These are phyloP conservation scores for Zymoseptoria ardabiliae DNA, from an alignment of 2,329 filamentous ascomycete genomes.

Conservation along the genomic window DNA sequence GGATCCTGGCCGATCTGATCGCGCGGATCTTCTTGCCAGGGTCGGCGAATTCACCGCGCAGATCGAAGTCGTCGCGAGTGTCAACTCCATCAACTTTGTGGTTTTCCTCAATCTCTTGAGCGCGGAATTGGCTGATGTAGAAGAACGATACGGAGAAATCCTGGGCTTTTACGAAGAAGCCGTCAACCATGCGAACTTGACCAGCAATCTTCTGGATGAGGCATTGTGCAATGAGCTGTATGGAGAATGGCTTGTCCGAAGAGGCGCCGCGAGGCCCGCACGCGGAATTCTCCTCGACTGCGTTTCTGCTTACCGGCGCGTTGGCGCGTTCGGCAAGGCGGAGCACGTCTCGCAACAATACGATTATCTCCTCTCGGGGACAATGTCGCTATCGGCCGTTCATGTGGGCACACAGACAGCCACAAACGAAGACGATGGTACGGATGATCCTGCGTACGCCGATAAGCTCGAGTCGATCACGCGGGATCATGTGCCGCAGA, in stretches of 20 bases:
- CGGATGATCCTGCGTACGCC: constrained; percentile 30
- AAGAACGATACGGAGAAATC: constrained; percentile 41
- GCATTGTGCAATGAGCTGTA: constrained; percentile 67
- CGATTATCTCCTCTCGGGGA: constrained; percentile 57
- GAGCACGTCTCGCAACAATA: constrained; percentile 62
- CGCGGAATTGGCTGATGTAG: constrained; percentile 57
- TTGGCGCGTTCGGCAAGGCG: constrained; percentile 63
- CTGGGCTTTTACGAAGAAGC: constrained; percentile 62
- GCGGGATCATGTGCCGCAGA: constrained; percentile 32
- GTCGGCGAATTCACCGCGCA: constrained; percentile 51
- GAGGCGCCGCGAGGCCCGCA: constrained; percentile 59
- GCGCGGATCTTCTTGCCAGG: constrained; percentile 44
- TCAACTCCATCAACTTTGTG: constrained; percentile 65
- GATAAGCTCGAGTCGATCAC: constrained; percentile 40
- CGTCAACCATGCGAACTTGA: constrained; percentile 62
- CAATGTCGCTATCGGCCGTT: constrained; percentile 51
- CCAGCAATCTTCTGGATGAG: constrained; percentile 63
- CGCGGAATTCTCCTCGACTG: constrained; percentile 62
- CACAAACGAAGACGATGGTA: constrained; percentile 43
- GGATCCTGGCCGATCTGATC: constrained; percentile 31
- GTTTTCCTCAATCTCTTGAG: constrained; percentile 61
- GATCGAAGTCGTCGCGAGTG: constrained; percentile 56
- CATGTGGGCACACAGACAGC: constrained; percentile 64
- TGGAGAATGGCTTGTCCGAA: constrained; percentile 61
- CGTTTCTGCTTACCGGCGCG: constrained; percentile 58